Base-by-base conservation (phyloP, 257 asterid genomes). In the Jaltomata sinuosa region DNA sequence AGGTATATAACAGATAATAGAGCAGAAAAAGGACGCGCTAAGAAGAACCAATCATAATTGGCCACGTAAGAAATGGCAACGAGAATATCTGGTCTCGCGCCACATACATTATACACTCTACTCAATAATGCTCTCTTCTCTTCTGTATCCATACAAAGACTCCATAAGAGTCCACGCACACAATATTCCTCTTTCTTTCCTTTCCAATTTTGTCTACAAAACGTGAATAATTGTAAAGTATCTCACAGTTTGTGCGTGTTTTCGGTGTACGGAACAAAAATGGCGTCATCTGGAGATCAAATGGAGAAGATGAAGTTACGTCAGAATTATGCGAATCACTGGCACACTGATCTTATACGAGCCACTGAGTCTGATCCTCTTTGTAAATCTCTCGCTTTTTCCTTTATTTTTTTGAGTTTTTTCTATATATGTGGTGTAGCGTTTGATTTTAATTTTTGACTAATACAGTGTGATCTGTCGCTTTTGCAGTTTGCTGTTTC, bases 401-500 rank as follows among this genome's bases (percentile, higher is more conserved):
- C 3, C 14, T 42, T 50, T 54, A 49, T 25, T 68, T 0, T 38
- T 8, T 6, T 40, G 4, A 9, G 15, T 34, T 68, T 19, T 34
- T 67, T 67, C 5, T 78, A 0, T 36, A n/a, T n/a, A n/a, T n/a
- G 11, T 14, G 36, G 12, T 3, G 47, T 40, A 4, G 16, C 4
- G 1, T 25, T 32, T 21, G 21, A 12, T 64, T 45, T 52, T 22
- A 15, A 8, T 45, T 18, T 34, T 42, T 25, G 12, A 11, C 50
- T 34, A 12, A 6, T 81, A n/a, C n/a, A 45, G 19, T 34, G 25
- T 19, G 49, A 52, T 84, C 45, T 49, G 3, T 27, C n/a, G 36
- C 32, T 22, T 50, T 89, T 50, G 87, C 92, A 89, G 90, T 74
- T 82, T 89, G 92, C 84, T 89, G 85, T 27, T 88, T 89, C 64